Evolutionary conservation across 495 filamentous ascomycete genomes (phyloP).

Genomic region (Xylaria flabelliformis): DNA sequence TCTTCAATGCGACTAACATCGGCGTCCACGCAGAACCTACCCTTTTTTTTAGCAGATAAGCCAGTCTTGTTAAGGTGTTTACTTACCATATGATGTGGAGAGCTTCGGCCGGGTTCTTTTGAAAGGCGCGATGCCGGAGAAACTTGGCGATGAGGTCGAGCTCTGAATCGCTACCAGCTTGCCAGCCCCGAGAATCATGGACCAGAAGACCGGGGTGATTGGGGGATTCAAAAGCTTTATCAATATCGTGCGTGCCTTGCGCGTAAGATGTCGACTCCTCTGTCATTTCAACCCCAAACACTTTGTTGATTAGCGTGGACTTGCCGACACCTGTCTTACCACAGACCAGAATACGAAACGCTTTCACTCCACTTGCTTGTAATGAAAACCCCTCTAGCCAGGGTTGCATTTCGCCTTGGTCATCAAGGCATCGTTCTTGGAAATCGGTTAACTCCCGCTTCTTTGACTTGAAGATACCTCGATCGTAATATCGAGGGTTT

Average conservation of each 20-base stretch:
- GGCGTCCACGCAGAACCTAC: slow-evolving; percentile 8
- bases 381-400: slow-evolving; percentile 28
- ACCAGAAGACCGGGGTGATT: slow-evolving; percentile 5
- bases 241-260: slow-evolving; percentile 14
- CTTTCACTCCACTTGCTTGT: slow-evolving; percentile 32
- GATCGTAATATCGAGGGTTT: slow-evolving; percentile 13
- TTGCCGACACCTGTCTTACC: slow-evolving; percentile 45
- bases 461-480: slow-evolving; percentile 8
- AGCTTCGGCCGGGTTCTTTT: slow-evolving; percentile 14
- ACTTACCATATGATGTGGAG: slow-evolving; percentile 14
- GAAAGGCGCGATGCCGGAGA: slow-evolving; percentile 8
- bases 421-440: slow-evolving; percentile 17
- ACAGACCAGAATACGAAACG: slow-evolving; percentile 41
- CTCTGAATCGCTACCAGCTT: slow-evolving; percentile 12
- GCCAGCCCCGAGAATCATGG: slow-evolving; percentile 14
- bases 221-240: neutral
- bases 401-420: slow-evolving; percentile 12
- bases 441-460: neutral
- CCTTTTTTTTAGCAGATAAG: neutral
- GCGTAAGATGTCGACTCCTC: slow-evolving; percentile 10
- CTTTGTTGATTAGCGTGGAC: slow-evolving; percentile 44
- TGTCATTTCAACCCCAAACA: slow-evolving; percentile 40
- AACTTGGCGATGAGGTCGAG: slow-evolving; percentile 17
- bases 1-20: slow-evolving; percentile 17
- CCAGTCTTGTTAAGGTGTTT: neutral